Conservation (phyloP, 495 filamentous ascomycete species). For the Penicillium argentinense region DNA sequence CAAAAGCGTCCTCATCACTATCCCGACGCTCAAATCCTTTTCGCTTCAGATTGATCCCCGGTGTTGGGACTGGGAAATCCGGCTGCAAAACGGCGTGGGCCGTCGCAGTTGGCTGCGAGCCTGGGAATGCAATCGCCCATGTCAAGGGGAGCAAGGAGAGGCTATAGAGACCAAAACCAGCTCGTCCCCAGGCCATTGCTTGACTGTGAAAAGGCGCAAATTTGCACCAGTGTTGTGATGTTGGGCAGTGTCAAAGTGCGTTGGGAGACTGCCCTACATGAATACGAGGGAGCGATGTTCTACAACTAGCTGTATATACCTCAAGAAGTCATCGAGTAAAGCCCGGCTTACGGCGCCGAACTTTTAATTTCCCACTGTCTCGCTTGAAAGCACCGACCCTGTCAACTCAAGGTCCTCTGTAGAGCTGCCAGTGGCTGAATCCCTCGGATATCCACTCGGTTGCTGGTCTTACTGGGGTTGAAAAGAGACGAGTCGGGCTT, state of each 20-base stretch:
- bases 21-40: neutral
- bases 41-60: neutral
- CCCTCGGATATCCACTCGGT: neutral
- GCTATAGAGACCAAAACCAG: neutral
- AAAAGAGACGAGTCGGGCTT: neutral
- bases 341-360: neutral
- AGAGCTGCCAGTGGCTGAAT: neutral
- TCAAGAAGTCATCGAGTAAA: neutral
- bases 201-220: too few species aligned
- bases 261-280: too few species aligned
- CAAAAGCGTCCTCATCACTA: neutral
- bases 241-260: too few species aligned
- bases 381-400: neutral
- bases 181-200: neutral
- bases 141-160: slow-evolving; percentile 1
- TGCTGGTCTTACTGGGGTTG: neutral
- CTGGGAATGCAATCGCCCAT: neutral
- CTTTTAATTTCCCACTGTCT: neutral
- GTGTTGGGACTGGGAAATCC: slow-evolving; percentile 2
- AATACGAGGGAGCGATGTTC: too few species aligned
- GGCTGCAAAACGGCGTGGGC: slow-evolving; percentile 3
- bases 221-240: neutral
- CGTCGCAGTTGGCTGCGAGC: neutral
- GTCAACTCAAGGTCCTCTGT: neutral
- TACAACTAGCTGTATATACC: slow-evolving; percentile 5